Percentiles rank a stretch among this genome's conserved stretches.
Conservation (phyloP, 192 early-diverging fungal genomes). For the Jimgerdemannia lactiflua region DNA sequence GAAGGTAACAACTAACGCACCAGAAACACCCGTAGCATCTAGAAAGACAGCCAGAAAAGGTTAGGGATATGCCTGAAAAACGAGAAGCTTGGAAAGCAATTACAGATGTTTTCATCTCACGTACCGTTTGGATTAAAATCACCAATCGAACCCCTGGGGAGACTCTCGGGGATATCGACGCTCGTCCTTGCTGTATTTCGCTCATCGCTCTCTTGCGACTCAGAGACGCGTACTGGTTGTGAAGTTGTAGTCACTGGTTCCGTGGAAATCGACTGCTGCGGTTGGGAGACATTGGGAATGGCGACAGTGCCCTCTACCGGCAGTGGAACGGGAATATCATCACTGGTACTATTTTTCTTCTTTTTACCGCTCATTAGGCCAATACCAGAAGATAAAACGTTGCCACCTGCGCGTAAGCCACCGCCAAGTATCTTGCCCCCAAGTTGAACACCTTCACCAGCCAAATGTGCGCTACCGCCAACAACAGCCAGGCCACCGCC, state of each 20-base stretch:
- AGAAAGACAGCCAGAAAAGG: not conserved
- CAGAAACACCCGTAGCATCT: conserved; percentile 25
- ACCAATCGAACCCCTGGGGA: too few relatives aligned
- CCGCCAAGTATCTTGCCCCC: conserved; percentile 29
- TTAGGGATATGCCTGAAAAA: not conserved
- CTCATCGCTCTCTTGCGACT: not conserved
- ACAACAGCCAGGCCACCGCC: conserved; percentile 55
- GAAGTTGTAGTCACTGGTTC: conserved; percentile 22
- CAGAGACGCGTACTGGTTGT: conserved; percentile 15
- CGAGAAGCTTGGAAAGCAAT: not conserved
- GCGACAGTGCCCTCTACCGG: not conserved
- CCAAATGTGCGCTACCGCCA: conserved; percentile 46
- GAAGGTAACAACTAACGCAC: conserved; percentile 36
- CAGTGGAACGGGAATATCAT: not conserved
- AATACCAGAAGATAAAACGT: conserved; percentile 29
- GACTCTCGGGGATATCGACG: too few relatives aligned
- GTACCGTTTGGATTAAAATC: not conserved
- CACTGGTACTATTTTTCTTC: conserved; percentile 22
- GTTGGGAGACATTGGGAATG: not conserved
- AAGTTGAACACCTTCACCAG: conserved; percentile 38
- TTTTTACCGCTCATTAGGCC: conserved; percentile 27
- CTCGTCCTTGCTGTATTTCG: too few relatives aligned
- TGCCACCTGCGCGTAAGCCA: conserved; percentile 16
- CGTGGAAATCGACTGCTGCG: not conserved
- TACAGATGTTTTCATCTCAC: too few relatives aligned